These are phyloP conservation scores for Cucumis melo DNA, from an alignment of 306 rosid species.

Conservation along the genomic window DNA sequence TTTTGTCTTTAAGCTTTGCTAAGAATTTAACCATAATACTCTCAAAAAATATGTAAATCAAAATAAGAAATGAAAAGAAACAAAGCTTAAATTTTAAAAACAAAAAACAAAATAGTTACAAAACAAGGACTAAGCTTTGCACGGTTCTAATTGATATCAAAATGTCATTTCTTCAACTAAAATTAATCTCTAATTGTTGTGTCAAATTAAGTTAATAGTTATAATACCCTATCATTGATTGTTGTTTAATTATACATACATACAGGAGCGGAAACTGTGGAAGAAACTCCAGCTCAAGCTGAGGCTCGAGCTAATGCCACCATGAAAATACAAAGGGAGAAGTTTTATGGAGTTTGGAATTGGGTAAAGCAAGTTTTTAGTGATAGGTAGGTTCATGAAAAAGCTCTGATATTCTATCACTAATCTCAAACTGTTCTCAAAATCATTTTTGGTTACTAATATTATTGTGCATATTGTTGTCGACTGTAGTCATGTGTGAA, in stretches of 20 bases:
- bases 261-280: constrained; percentile 23
- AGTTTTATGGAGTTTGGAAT: constrained; percentile 29
- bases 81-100: no score
- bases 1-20: no score
- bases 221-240: no score
- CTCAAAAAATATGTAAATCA: no score
- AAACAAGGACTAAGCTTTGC: no score
- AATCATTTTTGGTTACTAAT: background rate
- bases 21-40: no score
- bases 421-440: background rate
- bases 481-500: background rate
- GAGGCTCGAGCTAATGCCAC: constrained; percentile 46
- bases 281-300: constrained; percentile 64
- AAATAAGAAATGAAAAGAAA: no score
- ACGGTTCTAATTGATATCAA: no score
- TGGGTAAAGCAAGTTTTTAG: constrained; percentile 25
- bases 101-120: no score
- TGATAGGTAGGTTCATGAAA: background rate
- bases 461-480: background rate
- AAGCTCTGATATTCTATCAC: background rate
- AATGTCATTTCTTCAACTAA: no score
- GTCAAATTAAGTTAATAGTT: no score
- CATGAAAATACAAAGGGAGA: constrained; percentile 34
- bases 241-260: background rate
- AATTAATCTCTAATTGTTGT: no score